These are phyloP conservation scores for Aspergillus conjunctus DNA, from an alignment of 495 filamentous ascomycete genomes.

Conservation along the genomic window DNA sequence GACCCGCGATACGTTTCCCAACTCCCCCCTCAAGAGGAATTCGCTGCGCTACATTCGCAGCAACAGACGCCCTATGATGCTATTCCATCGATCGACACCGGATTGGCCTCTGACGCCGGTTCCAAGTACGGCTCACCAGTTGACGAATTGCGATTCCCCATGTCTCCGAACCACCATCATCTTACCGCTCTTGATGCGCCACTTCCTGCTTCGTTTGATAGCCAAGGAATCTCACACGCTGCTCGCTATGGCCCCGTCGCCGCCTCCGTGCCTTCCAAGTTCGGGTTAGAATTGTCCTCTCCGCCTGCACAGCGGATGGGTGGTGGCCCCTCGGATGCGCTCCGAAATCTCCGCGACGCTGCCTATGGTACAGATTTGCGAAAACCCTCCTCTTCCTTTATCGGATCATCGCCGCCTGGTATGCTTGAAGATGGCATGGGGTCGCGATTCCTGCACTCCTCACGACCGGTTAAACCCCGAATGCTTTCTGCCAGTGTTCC, in stretches of 20 bases:
- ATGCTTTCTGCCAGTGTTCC: conserved; percentile 82
- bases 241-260: conserved; percentile 90
- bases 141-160: conserved; percentile 68
- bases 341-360: conserved; percentile 80
- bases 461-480: conserved; percentile 65
- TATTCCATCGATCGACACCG: conserved; percentile 79
- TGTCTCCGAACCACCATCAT: conserved; percentile 67
- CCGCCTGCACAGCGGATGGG: conserved; percentile 53
- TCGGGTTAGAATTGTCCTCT: conserved; percentile 82
- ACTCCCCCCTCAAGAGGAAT: conserved; percentile 43
- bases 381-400: conserved; percentile 47
- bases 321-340: conserved; percentile 66
- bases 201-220: conserved; percentile 94
- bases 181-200: conserved; percentile 91
- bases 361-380: conserved; percentile 74
- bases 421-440: conserved; percentile 56
- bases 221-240: conserved; percentile 89
- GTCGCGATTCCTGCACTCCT: conserved; percentile 81
- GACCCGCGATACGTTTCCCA: conserved; percentile 46
- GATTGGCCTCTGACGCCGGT: conserved; percentile 71
- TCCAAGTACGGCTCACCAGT: conserved; percentile 88
- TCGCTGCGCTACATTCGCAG: conserved; percentile 47
- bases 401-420: conserved; percentile 68
- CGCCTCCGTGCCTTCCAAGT: conserved; percentile 89
- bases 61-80: conserved; percentile 50